Evolutionary conservation across 2,329 filamentous ascomycete species (phyloP).

Genomic region (Didymella sp.): DNA sequence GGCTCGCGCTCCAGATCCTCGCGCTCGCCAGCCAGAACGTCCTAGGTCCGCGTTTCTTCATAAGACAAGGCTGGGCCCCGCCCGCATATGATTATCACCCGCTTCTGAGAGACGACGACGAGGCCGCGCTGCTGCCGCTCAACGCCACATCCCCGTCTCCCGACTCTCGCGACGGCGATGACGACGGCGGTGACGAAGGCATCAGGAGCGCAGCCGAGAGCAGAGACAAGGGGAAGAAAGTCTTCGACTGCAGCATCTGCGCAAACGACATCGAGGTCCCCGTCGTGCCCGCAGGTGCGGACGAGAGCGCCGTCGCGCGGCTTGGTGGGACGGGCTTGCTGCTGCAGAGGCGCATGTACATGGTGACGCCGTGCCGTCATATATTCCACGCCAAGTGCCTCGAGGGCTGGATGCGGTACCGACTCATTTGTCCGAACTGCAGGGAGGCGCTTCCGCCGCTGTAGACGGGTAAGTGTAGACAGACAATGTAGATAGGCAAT

Average conservation of each 20-base stretch:
- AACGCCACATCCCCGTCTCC: slow-evolving; percentile 58
- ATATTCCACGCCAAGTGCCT: slow-evolving; percentile 93
- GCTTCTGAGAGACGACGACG: slow-evolving; percentile 82
- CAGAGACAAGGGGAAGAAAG: slow-evolving; percentile 62
- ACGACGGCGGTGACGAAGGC: slow-evolving; percentile 5
- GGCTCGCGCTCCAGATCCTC: slow-evolving; percentile 88
- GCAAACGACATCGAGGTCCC: slow-evolving; percentile 90
- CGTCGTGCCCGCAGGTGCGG: slow-evolving; percentile 65
- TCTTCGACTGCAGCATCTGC: slow-evolving; percentile 94
- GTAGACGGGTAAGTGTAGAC: too few relatives aligned
- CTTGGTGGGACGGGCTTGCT: slow-evolving; percentile 62
- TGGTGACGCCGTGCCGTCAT: slow-evolving; percentile 96
- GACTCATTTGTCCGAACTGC: slow-evolving; percentile 94
- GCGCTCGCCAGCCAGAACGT: slow-evolving; percentile 82
- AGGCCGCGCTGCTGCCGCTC: slow-evolving; percentile 77
- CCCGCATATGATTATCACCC: slow-evolving; percentile 95
- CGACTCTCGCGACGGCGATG: too few relatives aligned
- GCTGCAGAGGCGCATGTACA: slow-evolving; percentile 82
- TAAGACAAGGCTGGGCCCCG: slow-evolving; percentile 72
- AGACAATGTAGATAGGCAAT: too few relatives aligned
- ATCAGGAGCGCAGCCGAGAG: slow-evolving; percentile 49
- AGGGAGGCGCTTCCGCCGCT: slow-evolving; percentile 86
- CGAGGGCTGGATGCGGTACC: slow-evolving; percentile 94
- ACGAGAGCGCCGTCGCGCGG: slow-evolving; percentile 17
- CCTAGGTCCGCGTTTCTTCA: slow-evolving; percentile 84